These are phyloP conservation scores for Rubia tinctorum DNA, from an alignment of 305 asterid genomes.

Conservation along the genomic window DNA sequence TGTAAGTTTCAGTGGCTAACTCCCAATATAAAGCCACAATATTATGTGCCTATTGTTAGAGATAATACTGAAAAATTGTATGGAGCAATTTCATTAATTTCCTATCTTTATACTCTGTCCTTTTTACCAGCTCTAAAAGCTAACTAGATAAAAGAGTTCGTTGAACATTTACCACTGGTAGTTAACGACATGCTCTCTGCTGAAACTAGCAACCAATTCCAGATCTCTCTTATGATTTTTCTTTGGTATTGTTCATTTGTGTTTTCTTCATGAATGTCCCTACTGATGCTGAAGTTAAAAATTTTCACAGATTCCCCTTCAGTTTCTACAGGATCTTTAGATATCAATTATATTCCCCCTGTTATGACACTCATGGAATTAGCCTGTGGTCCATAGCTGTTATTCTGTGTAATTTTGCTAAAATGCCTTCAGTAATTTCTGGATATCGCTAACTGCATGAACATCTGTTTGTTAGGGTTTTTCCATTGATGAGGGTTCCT, in stretches of 20 bases:
- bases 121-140: not conserved
- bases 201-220: not conserved
- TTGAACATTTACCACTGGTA: not conserved
- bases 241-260: not conserved
- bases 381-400: not conserved
- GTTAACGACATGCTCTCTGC: too few species aligned
- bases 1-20: not conserved
- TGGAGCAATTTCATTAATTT: not conserved
- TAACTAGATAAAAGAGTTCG: not conserved
- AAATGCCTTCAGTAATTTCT: not conserved
- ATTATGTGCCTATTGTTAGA: not conserved
- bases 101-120: not conserved
- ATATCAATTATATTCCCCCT: not conserved
- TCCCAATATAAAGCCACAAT: not conserved
- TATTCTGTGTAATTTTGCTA: not conserved
- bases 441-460: conserved; percentile 3
- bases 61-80: not conserved
- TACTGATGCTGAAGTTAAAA: not conserved
- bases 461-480: conserved; percentile 57
- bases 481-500: conserved; percentile 54
- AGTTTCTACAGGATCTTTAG: too few species aligned
- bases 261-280: not conserved
- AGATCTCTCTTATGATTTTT: not conserved
- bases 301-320: not conserved
- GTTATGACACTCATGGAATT: not conserved